A percentile compares a stretch with the other conserved stretches of the same genome.
phyloP scores from a whole-genome alignment of 1,284 basidiomycete genomes.

The Cryptococcus jaspeensis region DNA sequence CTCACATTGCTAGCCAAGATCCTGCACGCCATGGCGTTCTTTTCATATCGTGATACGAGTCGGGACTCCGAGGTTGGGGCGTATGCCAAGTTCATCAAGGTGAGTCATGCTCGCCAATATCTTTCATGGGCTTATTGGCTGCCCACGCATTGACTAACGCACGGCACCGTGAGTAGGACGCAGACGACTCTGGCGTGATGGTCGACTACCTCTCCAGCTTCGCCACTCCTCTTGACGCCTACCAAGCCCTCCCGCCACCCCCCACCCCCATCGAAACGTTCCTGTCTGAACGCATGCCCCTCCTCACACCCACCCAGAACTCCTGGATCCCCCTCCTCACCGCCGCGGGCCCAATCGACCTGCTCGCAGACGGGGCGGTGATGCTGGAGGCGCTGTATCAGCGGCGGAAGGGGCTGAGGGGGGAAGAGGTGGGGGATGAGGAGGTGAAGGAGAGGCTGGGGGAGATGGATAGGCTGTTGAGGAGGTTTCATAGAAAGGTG shows the following conservation, averaged over 20 bases:
- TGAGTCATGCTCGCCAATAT: too few species aligned
- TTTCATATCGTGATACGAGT: slow-evolving; percentile 21
- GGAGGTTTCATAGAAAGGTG: not conserved
- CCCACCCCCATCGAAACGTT: slow-evolving; percentile 12
- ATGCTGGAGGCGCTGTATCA: slow-evolving; percentile 28
- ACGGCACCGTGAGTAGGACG: not conserved
- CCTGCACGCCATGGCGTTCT: slow-evolving; percentile 37
- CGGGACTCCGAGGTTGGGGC: slow-evolving; percentile 25
- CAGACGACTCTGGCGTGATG: slow-evolving; percentile 18
- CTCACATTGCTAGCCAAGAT: slow-evolving; percentile 34
- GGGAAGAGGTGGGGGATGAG: slow-evolving; percentile 2
- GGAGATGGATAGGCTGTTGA: not conserved
- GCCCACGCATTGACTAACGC: not conserved
- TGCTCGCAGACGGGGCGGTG: slow-evolving; percentile 25
- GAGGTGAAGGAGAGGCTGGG: not conserved
- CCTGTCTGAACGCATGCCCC: slow-evolving; percentile 13
- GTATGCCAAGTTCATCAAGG: slow-evolving; percentile 24
- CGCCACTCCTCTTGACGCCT: slow-evolving; percentile 22
- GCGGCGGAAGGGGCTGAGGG: slow-evolving; percentile 10
- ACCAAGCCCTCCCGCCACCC: slow-evolving; percentile 2
- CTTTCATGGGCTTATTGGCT: too few species aligned
- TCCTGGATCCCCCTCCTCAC: slow-evolving; percentile 22
- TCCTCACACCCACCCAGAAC: slow-evolving; percentile 11
- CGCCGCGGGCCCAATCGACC: slow-evolving; percentile 26
- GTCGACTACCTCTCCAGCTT: slow-evolving; percentile 29